Conservation (phyloP, 495 filamentous ascomycete genomes). For the Rhizodiscina lignyota region DNA sequence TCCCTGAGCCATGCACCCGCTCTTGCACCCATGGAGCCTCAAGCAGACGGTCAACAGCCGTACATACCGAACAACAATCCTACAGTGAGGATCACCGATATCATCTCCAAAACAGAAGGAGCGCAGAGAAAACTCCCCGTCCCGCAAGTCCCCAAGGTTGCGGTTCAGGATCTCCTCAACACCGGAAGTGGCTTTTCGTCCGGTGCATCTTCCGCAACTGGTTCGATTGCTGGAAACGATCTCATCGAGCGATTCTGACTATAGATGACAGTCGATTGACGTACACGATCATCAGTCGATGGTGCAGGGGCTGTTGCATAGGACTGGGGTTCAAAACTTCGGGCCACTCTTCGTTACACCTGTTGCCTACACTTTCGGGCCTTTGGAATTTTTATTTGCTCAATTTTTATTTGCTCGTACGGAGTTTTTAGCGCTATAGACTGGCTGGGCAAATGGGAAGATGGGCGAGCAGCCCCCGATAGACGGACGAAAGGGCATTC, state of each 20-base stretch:
- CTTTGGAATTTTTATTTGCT: no score
- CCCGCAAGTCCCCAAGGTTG: slow-evolving; percentile 74
- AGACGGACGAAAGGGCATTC: no score
- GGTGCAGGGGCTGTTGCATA: no score
- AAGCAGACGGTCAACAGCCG: slow-evolving; percentile 37
- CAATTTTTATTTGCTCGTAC: no score
- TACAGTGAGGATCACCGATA: slow-evolving; percentile 64
- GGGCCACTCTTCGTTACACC: no score
- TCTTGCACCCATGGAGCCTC: slow-evolving; percentile 81
- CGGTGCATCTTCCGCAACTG: slow-evolving; percentile 31
- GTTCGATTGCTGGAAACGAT: slow-evolving; percentile 26
- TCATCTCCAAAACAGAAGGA: slow-evolving; percentile 75
- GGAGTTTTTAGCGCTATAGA: no score
- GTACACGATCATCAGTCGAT: no score
- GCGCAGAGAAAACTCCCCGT: slow-evolving; percentile 87
- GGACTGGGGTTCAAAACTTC: no score
- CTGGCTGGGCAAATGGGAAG: no score
- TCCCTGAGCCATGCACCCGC: slow-evolving; percentile 75
- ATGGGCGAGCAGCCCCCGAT: no score
- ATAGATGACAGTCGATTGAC: no score
- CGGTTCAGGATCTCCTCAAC: slow-evolving; percentile 73
- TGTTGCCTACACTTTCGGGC: no score
- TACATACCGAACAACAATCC: slow-evolving; percentile 36
- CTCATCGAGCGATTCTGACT: slow-evolving; percentile 10
- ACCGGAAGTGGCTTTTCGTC: slow-evolving; percentile 43